phyloP scores from a whole-genome alignment of 208 protist genomes.

The Leishmania lainsoni region DNA sequence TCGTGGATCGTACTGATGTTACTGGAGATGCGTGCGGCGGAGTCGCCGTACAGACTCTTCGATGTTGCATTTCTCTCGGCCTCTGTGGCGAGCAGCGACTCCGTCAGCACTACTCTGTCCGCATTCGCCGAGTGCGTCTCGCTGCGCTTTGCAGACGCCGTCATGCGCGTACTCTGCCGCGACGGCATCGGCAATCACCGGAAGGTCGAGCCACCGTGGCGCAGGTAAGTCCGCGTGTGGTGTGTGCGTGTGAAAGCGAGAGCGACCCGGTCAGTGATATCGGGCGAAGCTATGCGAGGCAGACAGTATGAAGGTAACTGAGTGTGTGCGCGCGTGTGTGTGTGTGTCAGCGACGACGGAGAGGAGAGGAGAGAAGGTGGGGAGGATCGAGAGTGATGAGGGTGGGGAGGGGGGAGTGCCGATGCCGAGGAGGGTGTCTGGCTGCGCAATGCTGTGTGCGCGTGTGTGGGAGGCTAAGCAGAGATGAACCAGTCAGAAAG shows the following conservation, averaged over 20 bases:
- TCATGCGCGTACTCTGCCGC: conserved; percentile 7
- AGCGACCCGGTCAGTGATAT: not conserved
- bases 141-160: conserved; percentile 5
- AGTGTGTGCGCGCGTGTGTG: not conserved
- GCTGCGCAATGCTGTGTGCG: not conserved
- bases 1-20: conserved; percentile 79
- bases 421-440: not conserved
- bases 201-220: not conserved
- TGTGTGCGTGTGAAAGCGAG: not conserved
- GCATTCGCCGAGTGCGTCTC: conserved; percentile 24
- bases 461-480: not conserved
- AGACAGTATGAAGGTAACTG: not conserved
- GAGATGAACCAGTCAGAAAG: not conserved
- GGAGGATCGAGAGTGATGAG: not conserved
- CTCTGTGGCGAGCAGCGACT: conserved; percentile 84
- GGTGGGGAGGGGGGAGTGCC: not conserved
- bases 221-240: not conserved
- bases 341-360: not conserved
- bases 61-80: conserved; percentile 85
- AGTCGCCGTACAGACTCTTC: conserved; percentile 85
- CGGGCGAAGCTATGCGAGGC: not conserved
- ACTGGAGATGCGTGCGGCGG: conserved; percentile 75
- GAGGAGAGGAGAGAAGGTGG: not conserved
- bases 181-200: conserved; percentile 14
- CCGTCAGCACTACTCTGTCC: conserved; percentile 49